Percentiles rank a stretch among this genome's conserved stretches.
Evolutionary conservation across 129 eudicot genomes (phyloP).

Genomic region (Daucus carota): DH1_v3.0 NC_030382.2:14922001-14922500

Average conservation of each 20-base stretch:
- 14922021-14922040: not conserved
- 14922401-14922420: not conserved
- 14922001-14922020: not conserved
- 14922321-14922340: not conserved
- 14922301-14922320: not conserved
- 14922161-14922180: not conserved
- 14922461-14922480: not conserved
- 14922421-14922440: not conserved
- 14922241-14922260: not conserved
- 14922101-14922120: not conserved
- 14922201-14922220: not conserved
- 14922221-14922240: not conserved
- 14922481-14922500: not conserved
- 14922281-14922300: not conserved
- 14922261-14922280: not conserved
- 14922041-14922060: not conserved
- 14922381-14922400: not conserved
- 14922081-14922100: not conserved
- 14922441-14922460: not conserved
- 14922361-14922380: not conserved
- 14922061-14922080: not conserved
- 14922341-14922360: not conserved
- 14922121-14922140: not conserved
- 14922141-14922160: not conserved
- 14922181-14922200: not conserved